phyloP scores from a whole-genome alignment of 2,329 filamentous ascomycete species.

The Chrysoporthe puriensis region DNA sequence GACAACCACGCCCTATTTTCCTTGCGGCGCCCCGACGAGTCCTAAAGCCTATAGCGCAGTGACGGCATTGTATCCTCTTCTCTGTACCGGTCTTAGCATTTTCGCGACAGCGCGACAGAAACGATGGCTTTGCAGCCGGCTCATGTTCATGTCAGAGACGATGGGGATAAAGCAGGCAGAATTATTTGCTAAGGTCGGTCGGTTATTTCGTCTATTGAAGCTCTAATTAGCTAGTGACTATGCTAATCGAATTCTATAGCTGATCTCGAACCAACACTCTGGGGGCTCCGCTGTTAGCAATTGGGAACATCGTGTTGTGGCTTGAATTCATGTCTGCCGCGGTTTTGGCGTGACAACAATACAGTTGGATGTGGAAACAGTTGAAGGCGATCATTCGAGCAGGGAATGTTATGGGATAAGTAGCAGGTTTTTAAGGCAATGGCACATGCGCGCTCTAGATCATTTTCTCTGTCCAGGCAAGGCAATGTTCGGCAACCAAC shows the following conservation, averaged over 20 bases:
- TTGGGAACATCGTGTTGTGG: too few relatives aligned
- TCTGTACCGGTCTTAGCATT: conserved; percentile 32
- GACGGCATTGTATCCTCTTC: conserved; percentile 32
- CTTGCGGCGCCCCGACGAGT: conserved; percentile 33
- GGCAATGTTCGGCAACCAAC: neutral
- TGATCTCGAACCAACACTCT: neutral
- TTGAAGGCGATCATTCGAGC: neutral
- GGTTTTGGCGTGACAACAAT: neutral
- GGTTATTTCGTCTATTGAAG: neutral
- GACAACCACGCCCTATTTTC: conserved; percentile 33
- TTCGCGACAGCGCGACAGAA: conserved; percentile 32
- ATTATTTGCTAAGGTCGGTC: conserved; percentile 32
- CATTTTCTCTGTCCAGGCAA: neutral
- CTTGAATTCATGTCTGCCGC: neutral
- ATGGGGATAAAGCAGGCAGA: conserved; percentile 35
- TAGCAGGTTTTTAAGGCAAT: too few relatives aligned
- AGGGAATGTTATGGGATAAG: neutral
- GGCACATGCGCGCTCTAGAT: neutral
- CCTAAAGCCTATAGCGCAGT: conserved; percentile 33
- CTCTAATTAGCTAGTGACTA: neutral
- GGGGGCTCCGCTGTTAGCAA: neutral
- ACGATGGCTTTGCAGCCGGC: conserved; percentile 30
- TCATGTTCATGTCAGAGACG: conserved; percentile 30
- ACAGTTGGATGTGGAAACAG: neutral
- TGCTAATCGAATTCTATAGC: neutral